Evolutionary conservation across 306 rosid species (phyloP), one percentile per base, ranked within the genome.

Genomic region (Vigna nakashimae): DNA sequence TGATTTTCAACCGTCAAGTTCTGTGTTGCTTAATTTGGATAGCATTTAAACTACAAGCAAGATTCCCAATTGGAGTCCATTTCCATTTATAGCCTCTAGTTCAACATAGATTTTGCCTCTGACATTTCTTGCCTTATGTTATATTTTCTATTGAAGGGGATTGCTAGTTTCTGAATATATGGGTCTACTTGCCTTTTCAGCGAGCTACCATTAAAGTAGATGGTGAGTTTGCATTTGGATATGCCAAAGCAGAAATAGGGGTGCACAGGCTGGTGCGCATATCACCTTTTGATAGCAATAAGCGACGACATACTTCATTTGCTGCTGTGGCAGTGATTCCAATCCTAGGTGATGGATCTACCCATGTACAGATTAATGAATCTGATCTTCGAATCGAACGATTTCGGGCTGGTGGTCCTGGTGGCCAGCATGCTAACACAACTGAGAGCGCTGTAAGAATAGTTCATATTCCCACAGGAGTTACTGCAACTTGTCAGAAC

Each of bases 281-380:
- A 82, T 95, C 99, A 46, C 99, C 98, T 34, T 95, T 95, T 84
- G 99, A 95, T 83, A 90, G 97, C 62, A 88, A 84, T 43, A 92
- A 92, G 80, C 93, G 98, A 40, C 88, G 99, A 13, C 99, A 95
- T 75, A 95, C 99, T 59, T 95, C 99, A 77, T 95, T 95, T 80
- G 96, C 98, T 69, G 99, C 99, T 69, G 98, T 95, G 43, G 98
- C 98, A 20, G 99, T 92, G 60, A 95, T 91, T 82, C 99, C 99
- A 71, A 95, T 89, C 67, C 69, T 87, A 49, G 96, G 91, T 12
- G 94, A 91, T 71, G 88, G 73, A 71, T 89, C 92, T 74, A 51
- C 91, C 11, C 87, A 60, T 76, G 96, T 95, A 5, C 96, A 92
- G 83, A 92, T 92, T 14, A 95, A 86, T 82, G 99, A 95, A 78